Evolutionary conservation across 805 yeast genomes (phyloP).

Genomic region (Candida ficus): DNA sequence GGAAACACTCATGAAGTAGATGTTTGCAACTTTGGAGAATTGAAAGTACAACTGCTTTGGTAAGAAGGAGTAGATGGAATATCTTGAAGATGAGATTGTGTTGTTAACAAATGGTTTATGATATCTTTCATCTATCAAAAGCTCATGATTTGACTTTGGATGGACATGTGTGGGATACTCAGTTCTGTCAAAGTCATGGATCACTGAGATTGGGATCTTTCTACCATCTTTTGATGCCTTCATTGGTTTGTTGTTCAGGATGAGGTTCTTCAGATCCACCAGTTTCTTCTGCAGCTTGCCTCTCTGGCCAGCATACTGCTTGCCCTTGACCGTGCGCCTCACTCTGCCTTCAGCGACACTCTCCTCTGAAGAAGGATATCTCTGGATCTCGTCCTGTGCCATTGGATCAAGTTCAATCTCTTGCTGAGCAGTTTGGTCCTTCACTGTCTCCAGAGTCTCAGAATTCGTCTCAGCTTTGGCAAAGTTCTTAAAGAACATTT

Average conservation of each 20-base stretch:
- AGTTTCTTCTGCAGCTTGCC: conserved; percentile 18
- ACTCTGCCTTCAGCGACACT: conserved; percentile 21
- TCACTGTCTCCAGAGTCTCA: conserved; percentile 23
- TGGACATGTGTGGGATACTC: conserved; percentile 28
- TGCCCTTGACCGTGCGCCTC: conserved; percentile 10
- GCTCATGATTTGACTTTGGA: conserved; percentile 22
- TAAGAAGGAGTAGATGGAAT: conserved; percentile 71
- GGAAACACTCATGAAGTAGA: conserved; percentile 85
- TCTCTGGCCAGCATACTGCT: conserved; percentile 21
- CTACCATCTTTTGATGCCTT: conserved; percentile 68
- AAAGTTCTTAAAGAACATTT: conserved; percentile 46
- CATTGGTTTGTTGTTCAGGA: conserved; percentile 41
- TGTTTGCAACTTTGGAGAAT: conserved; percentile 87
- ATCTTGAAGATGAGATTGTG: conserved; percentile 79
- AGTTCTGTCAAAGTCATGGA: conserved; percentile 29
- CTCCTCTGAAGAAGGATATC: conserved; percentile 3
- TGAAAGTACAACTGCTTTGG: conserved; percentile 90
- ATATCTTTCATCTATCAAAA: conserved; percentile 66
- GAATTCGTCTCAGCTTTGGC: neutral
- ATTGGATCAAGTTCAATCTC: conserved; percentile 6
- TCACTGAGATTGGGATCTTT: conserved; percentile 58
- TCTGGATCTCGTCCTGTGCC: too few relatives aligned
- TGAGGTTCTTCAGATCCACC: conserved; percentile 26
- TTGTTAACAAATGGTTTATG: conserved; percentile 58
- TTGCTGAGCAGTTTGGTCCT: conserved; percentile 18